These are phyloP conservation scores for Trichoderma pleuroti DNA, from an alignment of 2,329 filamentous ascomycete species.

Conservation along the genomic window DNA sequence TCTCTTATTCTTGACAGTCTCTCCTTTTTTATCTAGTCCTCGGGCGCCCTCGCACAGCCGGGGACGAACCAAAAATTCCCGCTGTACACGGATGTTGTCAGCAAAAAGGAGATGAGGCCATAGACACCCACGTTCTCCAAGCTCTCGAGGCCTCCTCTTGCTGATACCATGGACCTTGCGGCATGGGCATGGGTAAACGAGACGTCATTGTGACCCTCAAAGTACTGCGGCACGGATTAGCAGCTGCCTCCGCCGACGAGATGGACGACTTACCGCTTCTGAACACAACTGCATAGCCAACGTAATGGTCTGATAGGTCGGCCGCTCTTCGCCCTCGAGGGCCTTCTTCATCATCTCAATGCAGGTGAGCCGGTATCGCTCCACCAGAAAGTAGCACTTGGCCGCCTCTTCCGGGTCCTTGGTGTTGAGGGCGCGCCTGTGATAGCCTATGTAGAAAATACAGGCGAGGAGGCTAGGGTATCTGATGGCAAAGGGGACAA, in stretches of 20 bases:
- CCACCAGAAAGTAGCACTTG: not conserved
- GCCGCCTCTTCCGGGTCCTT: not conserved
- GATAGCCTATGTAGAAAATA: slow-evolving; percentile 6
- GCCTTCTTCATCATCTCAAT: slow-evolving; percentile 8
- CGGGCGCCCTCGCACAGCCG: not conserved
- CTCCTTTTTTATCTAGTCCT: not conserved
- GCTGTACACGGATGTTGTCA: not conserved
- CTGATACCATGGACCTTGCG: slow-evolving; percentile 4
- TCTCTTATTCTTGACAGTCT: not conserved
- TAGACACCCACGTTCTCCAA: not conserved
- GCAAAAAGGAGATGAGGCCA: not conserved
- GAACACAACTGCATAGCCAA: slow-evolving; percentile 9
- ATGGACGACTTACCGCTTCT: not conserved
- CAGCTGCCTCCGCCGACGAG: too few relatives aligned
- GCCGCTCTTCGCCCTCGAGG: not conserved
- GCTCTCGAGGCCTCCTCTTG: slow-evolving; percentile 7
- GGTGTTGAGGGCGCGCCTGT: not conserved
- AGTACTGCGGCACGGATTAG: not conserved
- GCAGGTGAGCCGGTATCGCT: not conserved
- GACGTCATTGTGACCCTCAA: not conserved
- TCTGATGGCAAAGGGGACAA: slow-evolving; percentile 11
- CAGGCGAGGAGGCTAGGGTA: not conserved
- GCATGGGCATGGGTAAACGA: slow-evolving; percentile 5
- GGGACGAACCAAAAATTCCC: not conserved
- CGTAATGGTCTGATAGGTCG: not conserved